Evolutionary conservation across 305 asterid genomes (phyloP), one percentile per base, ranked within the genome.

Genomic region (Rubia tinctorum): DNA sequence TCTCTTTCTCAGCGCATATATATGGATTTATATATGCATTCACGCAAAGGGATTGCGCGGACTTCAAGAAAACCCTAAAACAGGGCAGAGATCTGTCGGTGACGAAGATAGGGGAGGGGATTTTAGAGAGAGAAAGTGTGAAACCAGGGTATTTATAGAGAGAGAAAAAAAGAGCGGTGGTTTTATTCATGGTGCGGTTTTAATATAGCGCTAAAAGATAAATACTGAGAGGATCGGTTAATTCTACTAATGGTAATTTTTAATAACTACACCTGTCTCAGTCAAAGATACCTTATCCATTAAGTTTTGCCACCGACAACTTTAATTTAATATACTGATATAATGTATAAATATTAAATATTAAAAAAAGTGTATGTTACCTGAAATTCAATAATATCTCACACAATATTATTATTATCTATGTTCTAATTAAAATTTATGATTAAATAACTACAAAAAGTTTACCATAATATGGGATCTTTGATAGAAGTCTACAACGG

Each of bases 41-140:
- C 74, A 30, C 65, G 69, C 13, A 70, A 68, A 44, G 71, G 40
- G 66, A 42, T 23, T 37, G 60, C 61, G 20, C 47, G 49, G 7
- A 39, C 55, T 71, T 71, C 68, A 82, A 82, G 86, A 85, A 66
- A 86, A 88, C 77, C 82, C 81, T 66, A 70, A 77, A 76, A 69
- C 34, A 37, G 40, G 13, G 40, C 45, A 8, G 73, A 77, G 76
- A 55, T 74, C 73, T 74, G 82, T 74, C 75, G 75, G 74, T 77
- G 74, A 51, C 77, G 80, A 51, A 73, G 59, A 79, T 80, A 74
- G 34, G 37, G 30, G 27, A 58, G 68, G 76, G 75, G 66, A n/a
- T 45, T 78, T 78, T 77, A 77, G 81, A 85, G 85, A 83, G 82
- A 81, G 83, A 79, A 58, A 18, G 34, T 71, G 62, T 64, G 58